A percentile compares a stretch with the other conserved stretches of the same genome.
These are phyloP conservation scores for Pholiota microspora DNA, from an alignment of 768 basidiomycete species.

Conservation along the genomic window DNA sequence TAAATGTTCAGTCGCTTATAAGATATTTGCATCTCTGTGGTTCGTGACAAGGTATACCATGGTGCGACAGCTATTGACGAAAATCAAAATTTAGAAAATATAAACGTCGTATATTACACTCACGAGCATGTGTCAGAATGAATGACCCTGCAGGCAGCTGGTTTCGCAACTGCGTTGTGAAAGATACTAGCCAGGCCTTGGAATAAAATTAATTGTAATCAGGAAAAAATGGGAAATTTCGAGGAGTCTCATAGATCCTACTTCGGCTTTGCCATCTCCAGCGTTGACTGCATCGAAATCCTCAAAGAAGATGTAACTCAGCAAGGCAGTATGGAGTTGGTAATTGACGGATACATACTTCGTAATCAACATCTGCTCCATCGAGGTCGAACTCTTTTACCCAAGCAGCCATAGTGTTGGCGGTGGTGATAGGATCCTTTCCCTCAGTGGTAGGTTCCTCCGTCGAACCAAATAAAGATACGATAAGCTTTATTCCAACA, in stretches of 20 bases:
- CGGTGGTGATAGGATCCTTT: slow-evolving; percentile 58
- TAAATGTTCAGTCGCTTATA: not conserved
- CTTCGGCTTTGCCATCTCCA: slow-evolving; percentile 53
- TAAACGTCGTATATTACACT: slow-evolving; percentile 11
- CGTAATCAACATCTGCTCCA: slow-evolving; percentile 76
- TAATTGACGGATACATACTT: slow-evolving; percentile 29
- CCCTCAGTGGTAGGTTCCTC: slow-evolving; percentile 55
- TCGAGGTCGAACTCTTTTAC: slow-evolving; percentile 63
- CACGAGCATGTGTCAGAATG: slow-evolving; percentile 56
- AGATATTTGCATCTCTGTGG: not conserved
- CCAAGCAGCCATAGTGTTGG: slow-evolving; percentile 63
- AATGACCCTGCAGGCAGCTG: slow-evolving; percentile 47
- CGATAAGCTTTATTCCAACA: slow-evolving; percentile 57
- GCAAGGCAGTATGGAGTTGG: not conserved
- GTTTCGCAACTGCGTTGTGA: slow-evolving; percentile 47
- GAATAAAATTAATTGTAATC: not conserved
- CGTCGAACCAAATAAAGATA: slow-evolving; percentile 59
- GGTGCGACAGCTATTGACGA: slow-evolving; percentile 40
- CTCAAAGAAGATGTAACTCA: slow-evolving; percentile 25
- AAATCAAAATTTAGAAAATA: not conserved
- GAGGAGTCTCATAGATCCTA: too few relatives aligned
- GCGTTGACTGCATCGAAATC: slow-evolving; percentile 61
- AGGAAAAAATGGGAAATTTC: too few relatives aligned
- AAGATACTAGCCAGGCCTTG: slow-evolving; percentile 49
- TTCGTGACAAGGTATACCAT: slow-evolving; percentile 22